These are phyloP conservation scores for Jacaranda copaia DNA, from an alignment of 257 asterid genomes.

Conservation along the genomic window DNA sequence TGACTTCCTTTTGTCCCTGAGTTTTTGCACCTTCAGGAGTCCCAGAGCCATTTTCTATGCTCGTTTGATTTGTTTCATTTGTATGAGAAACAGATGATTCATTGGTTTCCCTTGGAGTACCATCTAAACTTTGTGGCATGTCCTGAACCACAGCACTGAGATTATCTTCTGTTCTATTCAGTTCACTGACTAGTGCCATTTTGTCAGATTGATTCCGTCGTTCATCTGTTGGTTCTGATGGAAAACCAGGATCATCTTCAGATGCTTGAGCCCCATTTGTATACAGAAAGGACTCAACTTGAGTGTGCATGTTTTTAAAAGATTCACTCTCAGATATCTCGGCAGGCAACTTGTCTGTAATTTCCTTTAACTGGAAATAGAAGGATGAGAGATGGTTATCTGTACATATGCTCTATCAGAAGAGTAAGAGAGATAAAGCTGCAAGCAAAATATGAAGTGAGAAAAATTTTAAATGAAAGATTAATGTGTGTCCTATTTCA, in stretches of 20 bases:
- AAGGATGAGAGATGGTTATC: slow-evolving; percentile 15
- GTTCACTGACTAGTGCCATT: not conserved
- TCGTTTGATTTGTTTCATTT: slow-evolving; percentile 42
- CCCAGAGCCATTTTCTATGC: slow-evolving; percentile 45
- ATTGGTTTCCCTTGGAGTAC: slow-evolving; percentile 42
- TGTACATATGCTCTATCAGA: not conserved
- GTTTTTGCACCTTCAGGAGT: slow-evolving; percentile 40
- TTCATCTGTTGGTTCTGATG: slow-evolving; percentile 27
- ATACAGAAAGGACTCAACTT: slow-evolving; percentile 62
- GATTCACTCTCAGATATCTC: slow-evolving; percentile 64
- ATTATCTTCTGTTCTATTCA: slow-evolving; percentile 32
- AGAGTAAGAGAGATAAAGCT: not conserved
- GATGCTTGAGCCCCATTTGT: slow-evolving; percentile 44
- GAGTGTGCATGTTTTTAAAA: slow-evolving; percentile 54
- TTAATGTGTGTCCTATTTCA: not conserved
- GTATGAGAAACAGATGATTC: slow-evolving; percentile 51
- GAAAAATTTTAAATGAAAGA: slow-evolving; percentile 21
- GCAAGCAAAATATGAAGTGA: not conserved
- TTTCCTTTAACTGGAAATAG: slow-evolving; percentile 68
- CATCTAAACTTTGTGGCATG: slow-evolving; percentile 34
- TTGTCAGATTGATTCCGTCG: slow-evolving; percentile 38
- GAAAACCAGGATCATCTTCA: slow-evolving; percentile 41
- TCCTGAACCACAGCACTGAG: slow-evolving; percentile 27
- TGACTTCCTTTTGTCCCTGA: slow-evolving; percentile 68
- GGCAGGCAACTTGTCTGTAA: slow-evolving; percentile 69